Percentiles rank a stretch among this genome's conserved stretches.
Evolutionary conservation across 805 yeast genomes (phyloP).

Genomic region (Candida maris): DNA sequence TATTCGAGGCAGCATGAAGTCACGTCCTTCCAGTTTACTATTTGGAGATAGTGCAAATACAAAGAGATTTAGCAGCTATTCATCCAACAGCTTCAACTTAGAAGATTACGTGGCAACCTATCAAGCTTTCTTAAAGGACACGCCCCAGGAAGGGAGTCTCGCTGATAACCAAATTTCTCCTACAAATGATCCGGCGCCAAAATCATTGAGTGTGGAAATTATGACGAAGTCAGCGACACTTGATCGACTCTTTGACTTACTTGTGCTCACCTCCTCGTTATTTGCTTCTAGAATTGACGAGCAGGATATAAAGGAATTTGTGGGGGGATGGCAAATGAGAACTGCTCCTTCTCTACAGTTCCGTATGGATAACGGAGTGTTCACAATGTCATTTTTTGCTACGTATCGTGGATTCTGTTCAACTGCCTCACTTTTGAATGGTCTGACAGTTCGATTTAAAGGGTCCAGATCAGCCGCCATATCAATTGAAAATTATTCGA

Average conservation of each 20-base stretch:
- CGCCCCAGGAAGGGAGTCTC: constrained; percentile 1
- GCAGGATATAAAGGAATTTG: constrained; percentile 38
- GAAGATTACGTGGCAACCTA: constrained; percentile 29
- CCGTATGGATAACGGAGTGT: constrained; percentile 60
- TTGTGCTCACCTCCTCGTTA: constrained; percentile 67
- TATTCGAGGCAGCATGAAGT: constrained; percentile 12
- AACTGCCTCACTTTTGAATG: constrained; percentile 49
- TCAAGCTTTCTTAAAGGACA: constrained; percentile 23
- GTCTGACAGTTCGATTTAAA: constrained; percentile 49
- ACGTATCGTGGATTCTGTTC: constrained; percentile 66
- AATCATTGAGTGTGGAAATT: constrained; percentile 21
- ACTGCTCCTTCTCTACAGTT: constrained; percentile 29
- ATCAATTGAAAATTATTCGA: constrained; percentile 38
- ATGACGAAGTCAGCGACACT: constrained; percentile 60
- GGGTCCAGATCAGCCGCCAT: constrained; percentile 63
- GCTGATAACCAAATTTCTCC: neutral
- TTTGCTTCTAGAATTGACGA: constrained; percentile 44
- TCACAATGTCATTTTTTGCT: constrained; percentile 65
- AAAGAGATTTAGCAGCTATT: constrained; percentile 33
- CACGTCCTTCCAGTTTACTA: constrained; percentile 33
- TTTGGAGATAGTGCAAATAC: constrained; percentile 29
- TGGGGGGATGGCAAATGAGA: constrained; percentile 15
- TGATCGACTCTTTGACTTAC: constrained; percentile 72
- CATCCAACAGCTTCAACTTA: constrained; percentile 31
- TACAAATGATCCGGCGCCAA: neutral